Base-by-base conservation (phyloP, 192 early-diverging fungal genomes). In the Rhizoclosmatium globosum region DNA sequence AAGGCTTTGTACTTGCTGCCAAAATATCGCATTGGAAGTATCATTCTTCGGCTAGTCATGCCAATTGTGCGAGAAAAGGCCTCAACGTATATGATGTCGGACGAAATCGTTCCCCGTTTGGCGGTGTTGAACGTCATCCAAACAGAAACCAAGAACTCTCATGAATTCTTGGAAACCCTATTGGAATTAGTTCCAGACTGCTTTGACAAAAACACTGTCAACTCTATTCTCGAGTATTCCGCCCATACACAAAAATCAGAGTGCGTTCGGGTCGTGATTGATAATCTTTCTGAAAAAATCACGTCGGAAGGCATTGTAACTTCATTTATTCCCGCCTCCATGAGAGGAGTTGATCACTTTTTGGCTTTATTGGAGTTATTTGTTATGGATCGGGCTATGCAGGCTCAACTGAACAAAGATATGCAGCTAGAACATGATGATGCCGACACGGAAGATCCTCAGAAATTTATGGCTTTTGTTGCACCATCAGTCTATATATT, bases 191-290 rank as follows among this genome's bases (percentile, higher is more conserved):
- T 41, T 3, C 38, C 21, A 39, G n/a, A 77, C 9, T 58, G 66
- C 38, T 53, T 86, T 45, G 62, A 41, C 13, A 46, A 41, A 4
- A 43, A 81, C 38, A 75, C 82, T 38, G 80, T 73, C 38, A 86
- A 86, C 68, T 83, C 82, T 2, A 78, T 79, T 4, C 71, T 86
- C 7, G 85, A 86, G 50, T 83, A 68, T 50, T 46, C 75, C 31
- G 78, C 77, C 13, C 85, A 86, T 46, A 61, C 81, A 44, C 74
- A 78, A 46, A 68, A 80, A 38, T 68, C 82, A 17, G 69, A 74
- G 13, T 86, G 85, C 57, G 67, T 56, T n/a, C 46, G 80, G 15
- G 58, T 82, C 19, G 45, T 86, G 13, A 43, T 86, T 21, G 75
- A 84, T 43, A 57, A 74, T n/a, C 45, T 71, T 7, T 44, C 50